Evolutionary conservation across 306 rosid genomes (phyloP).

Genomic region (Begonia fuchsioides): DNA sequence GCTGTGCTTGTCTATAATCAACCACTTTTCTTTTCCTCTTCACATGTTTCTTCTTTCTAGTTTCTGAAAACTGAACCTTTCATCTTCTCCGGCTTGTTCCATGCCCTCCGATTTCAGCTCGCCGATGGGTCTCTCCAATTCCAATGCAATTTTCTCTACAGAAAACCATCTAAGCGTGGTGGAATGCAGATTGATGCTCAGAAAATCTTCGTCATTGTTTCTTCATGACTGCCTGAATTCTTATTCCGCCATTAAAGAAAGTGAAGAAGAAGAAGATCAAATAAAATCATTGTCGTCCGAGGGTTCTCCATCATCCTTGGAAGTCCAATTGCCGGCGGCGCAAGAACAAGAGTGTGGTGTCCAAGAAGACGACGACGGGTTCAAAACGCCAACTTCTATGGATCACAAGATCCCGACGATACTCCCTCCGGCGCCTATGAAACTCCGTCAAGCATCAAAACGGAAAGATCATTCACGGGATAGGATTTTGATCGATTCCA

Average conservation of each 20-base stretch:
- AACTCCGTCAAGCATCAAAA: slow-evolving; percentile 27
- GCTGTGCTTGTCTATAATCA: no score
- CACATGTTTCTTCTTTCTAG: no score
- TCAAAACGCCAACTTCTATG: slow-evolving; percentile 47
- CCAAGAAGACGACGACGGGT: slow-evolving; percentile 17
- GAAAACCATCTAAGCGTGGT: slow-evolving; percentile 21
- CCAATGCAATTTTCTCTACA: slow-evolving; percentile 18
- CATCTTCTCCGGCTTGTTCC: neutral
- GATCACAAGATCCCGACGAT: slow-evolving; percentile 19
- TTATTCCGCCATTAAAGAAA: no score
- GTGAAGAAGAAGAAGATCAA: slow-evolving; percentile 2
- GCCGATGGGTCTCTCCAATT: slow-evolving; percentile 19
- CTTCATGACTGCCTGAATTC: neutral
- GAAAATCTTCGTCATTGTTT: slow-evolving; percentile 6
- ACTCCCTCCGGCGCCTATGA: slow-evolving; percentile 46
- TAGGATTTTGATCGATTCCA: slow-evolving; percentile 12
- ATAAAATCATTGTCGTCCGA: neutral
- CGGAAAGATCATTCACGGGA: slow-evolving; percentile 12
- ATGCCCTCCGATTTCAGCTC: neutral
- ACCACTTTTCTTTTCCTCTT: no score
- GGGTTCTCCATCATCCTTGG: neutral
- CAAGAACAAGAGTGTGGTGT: neutral
- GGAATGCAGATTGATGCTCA: slow-evolving; percentile 10
- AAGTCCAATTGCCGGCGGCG: slow-evolving; percentile 16
- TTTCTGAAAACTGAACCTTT: no score